Evolutionary conservation across 2,329 filamentous ascomycete species (phyloP).

Genomic region (Trichoderma atrobrunneum): DNA sequence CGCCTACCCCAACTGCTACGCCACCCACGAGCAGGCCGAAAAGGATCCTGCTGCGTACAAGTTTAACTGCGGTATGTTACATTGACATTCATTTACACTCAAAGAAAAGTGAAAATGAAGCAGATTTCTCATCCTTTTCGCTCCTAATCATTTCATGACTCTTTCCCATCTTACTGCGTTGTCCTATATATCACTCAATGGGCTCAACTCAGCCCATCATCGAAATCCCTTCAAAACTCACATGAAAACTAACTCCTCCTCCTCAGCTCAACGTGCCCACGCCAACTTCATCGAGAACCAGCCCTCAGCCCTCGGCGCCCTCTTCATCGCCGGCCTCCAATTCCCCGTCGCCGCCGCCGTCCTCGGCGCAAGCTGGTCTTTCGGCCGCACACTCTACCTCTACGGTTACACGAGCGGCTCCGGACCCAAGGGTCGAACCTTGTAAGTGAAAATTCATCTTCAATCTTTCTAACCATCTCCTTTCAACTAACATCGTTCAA

Average conservation of each 20-base stretch:
- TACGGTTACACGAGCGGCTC: conserved; percentile 48
- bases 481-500: conserved; percentile 21
- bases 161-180: not conserved
- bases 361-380: conserved; percentile 52
- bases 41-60: conserved; percentile 52
- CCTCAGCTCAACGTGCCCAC: conserved; percentile 57
- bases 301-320: conserved; percentile 48
- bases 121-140: not conserved
- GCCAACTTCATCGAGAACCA: conserved; percentile 63
- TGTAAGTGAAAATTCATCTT: conserved; percentile 29
- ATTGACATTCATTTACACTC: too few relatives aligned
- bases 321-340: conserved; percentile 55
- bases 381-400: conserved; percentile 53
- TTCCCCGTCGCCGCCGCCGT: conserved; percentile 51
- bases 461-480: too few relatives aligned
- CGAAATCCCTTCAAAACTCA: not conserved
- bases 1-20: conserved; percentile 58
- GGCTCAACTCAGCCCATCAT: not conserved
- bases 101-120: too few relatives aligned
- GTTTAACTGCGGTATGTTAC: conserved; percentile 59
- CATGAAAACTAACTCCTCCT: not conserved
- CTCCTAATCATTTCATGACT: not conserved
- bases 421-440: conserved; percentile 46
- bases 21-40: conserved; percentile 50
- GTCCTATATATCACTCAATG: not conserved